phyloP scores from a whole-genome alignment of 805 yeast genomes.

The Wickerhamomyces subpelliculosus region DNA sequence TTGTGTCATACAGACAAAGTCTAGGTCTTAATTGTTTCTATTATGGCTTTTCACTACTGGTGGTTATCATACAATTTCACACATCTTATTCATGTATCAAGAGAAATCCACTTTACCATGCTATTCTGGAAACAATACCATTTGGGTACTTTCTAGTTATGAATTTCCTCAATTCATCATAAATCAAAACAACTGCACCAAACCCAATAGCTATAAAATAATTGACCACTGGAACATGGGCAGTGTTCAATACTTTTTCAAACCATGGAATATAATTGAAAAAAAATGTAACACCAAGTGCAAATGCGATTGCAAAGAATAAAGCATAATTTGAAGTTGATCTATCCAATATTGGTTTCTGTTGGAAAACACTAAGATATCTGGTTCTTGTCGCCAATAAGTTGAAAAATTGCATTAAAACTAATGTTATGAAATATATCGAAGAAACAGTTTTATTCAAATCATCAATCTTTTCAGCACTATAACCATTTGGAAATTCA shows the following conservation, averaged over 20 bases:
- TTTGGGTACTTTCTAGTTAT: constrained; percentile 31
- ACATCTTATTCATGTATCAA: too few species aligned
- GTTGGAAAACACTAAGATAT: constrained; percentile 34
- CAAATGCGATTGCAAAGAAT: constrained; percentile 29
- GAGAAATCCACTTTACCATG: constrained; percentile 31
- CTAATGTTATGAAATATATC: constrained; percentile 40
- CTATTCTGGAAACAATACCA: constrained; percentile 29
- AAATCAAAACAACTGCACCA: constrained; percentile 30
- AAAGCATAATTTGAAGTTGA: constrained; percentile 15
- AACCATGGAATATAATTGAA: constrained; percentile 37
- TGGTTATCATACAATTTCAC: too few species aligned
- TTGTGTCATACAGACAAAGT: too few species aligned
- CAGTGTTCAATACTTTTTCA: constrained; percentile 28
- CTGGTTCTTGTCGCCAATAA: constrained; percentile 37
- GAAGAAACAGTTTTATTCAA: constrained; percentile 31
- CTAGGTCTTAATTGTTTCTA: too few species aligned
- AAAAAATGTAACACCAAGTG: constrained; percentile 32
- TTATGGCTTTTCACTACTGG: too few species aligned
- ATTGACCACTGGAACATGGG: constrained; percentile 36
- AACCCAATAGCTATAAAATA: constrained; percentile 40
- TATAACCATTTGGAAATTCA: constrained; percentile 15
- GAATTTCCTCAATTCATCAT: constrained; percentile 38
- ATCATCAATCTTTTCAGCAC: constrained; percentile 19
- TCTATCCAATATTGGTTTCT: constrained; percentile 29
- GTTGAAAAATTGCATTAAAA: constrained; percentile 41